Evolutionary conservation across 192 early-diverging fungal species (phyloP).

Genomic region (Coemansia asiatica): DNA sequence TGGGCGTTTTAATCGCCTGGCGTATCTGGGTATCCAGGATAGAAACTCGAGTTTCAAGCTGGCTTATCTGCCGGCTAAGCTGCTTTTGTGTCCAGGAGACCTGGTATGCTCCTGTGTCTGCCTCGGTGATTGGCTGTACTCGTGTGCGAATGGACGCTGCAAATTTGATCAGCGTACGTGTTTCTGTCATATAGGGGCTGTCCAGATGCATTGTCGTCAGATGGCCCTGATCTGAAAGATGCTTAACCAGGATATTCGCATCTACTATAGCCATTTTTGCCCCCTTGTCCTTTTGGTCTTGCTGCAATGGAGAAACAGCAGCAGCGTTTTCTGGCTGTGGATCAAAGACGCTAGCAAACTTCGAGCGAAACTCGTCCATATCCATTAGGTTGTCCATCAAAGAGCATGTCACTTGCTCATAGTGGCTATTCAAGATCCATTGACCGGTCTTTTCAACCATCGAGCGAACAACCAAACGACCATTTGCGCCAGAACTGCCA

Average conservation of each 20-base stretch:
- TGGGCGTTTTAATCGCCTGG: slow-evolving; percentile 4
- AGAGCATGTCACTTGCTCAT: slow-evolving; percentile 11
- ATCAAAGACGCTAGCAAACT: background rate
- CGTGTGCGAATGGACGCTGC: slow-evolving; percentile 10
- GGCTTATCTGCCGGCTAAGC: slow-evolving; percentile 19
- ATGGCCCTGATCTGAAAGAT: slow-evolving; percentile 13
- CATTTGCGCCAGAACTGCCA: slow-evolving; percentile 6
- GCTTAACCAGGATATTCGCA: slow-evolving; percentile 21
- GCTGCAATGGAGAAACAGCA: background rate
- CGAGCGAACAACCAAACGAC: slow-evolving; percentile 14
- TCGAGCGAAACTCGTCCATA: slow-evolving; percentile 23
- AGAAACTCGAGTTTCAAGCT: background rate
- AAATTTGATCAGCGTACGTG: slow-evolving; percentile 32
- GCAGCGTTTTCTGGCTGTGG: background rate
- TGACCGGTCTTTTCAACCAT: slow-evolving; percentile 8
- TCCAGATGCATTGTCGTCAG: slow-evolving; percentile 2
- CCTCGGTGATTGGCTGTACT: slow-evolving; percentile 2
- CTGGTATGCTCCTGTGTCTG: slow-evolving; percentile 32
- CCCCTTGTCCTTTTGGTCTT: background rate
- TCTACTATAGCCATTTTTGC: slow-evolving; percentile 12
- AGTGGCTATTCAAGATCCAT: slow-evolving; percentile 23
- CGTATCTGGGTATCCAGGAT: slow-evolving; percentile 17
- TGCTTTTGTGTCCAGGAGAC: slow-evolving; percentile 17
- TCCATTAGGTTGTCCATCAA: slow-evolving; percentile 35
- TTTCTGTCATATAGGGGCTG: background rate